Evolutionary conservation across 805 yeast genomes (phyloP), one percentile per base, ranked within the genome.

Genomic region (Dipodascus albidus): DNA sequence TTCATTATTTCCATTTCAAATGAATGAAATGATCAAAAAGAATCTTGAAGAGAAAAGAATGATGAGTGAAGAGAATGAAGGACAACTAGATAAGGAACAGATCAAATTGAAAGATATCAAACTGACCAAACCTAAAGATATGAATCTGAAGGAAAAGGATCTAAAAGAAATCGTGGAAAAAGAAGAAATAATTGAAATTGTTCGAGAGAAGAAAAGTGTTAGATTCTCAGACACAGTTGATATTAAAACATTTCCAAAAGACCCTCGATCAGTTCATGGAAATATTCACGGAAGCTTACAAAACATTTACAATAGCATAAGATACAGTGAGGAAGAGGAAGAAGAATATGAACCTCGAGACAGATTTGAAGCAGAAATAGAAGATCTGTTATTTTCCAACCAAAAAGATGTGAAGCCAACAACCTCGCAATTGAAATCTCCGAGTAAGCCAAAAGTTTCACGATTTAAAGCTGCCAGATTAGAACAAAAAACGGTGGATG

Each of bases 1-100:
- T 23, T 57, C 66, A 1, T 51, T 70, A 44, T 68, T 70, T 51
- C 74, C 72, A 0, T 61, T 44, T 24, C 20, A 53, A 23, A 48
- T 20, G 35, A 31, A 42, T 14, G 50, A 52, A 17, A 15, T 51
- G 3, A 42, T 15, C 2, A n/a, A 23, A 17, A 49, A 44, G 51
- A 48, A n/a, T 20, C 53, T 35, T n/a, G 27, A 33, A n/a, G 27
- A 15, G 52, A 38, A 21, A 20, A 4, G 14, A 8, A 4, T 8
- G 47, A 19, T 9, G 48, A 21, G 2, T 44, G 35, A 2, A 42
- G 19, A 21, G 41, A 50, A 24, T 24, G 50, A 52, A 41, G 19
- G 44, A 38, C 9, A 38, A 17, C 17, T 6, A 14, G 17, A 17
- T 38, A 4, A 38, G 20, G 11, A 27, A 6, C 33, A 42, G 19